Percentiles rank a stretch among this genome's conserved stretches.
Conservation (phyloP, 1,139 yeast genomes). For the Kurtzmaniella quercitrusa region DNA sequence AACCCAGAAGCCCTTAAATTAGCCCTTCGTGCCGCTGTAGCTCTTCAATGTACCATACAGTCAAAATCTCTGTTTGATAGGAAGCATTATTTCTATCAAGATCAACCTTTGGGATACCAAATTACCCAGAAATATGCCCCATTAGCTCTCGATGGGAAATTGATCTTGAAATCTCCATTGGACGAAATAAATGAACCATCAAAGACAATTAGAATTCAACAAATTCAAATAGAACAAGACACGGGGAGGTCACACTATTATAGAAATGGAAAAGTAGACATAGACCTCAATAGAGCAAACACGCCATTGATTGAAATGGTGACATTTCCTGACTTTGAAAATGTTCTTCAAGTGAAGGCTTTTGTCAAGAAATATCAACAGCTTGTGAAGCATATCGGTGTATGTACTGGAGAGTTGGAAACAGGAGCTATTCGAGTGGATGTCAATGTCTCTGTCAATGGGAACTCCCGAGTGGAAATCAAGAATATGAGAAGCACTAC, state of each 20-base stretch:
- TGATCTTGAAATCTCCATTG: constrained; percentile 43
- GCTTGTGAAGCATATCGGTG: constrained; percentile 59
- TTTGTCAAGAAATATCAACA: constrained; percentile 80
- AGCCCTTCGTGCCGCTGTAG: constrained; percentile 72
- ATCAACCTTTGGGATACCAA: constrained; percentile 95
- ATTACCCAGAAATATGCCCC: constrained; percentile 89
- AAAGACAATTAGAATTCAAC: constrained; percentile 53
- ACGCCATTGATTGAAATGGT: constrained; percentile 88
- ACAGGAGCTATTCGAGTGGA: constrained; percentile 95
- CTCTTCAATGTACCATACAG: constrained; percentile 61
- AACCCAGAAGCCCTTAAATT: constrained; percentile 71
- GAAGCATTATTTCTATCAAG: constrained; percentile 94
- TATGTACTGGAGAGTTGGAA: constrained; percentile 88
- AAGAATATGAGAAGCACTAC: constrained; percentile 84
- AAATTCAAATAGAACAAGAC: constrained; percentile 88
- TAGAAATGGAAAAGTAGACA: constrained; percentile 35
- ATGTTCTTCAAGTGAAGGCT: constrained; percentile 64
- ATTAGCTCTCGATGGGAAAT: constrained; percentile 61
- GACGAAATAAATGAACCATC: constrained; percentile 43
- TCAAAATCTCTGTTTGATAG: constrained; percentile 71
- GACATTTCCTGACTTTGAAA: constrained; percentile 80
- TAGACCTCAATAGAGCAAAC: constrained; percentile 83
- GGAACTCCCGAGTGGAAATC: constrained; percentile 73
- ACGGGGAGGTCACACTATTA: constrained; percentile 79
- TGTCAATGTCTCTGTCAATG: constrained; percentile 78